phyloP scores from a whole-genome alignment of 2,329 filamentous ascomycete genomes.

The Gyromitra esculenta region DNA sequence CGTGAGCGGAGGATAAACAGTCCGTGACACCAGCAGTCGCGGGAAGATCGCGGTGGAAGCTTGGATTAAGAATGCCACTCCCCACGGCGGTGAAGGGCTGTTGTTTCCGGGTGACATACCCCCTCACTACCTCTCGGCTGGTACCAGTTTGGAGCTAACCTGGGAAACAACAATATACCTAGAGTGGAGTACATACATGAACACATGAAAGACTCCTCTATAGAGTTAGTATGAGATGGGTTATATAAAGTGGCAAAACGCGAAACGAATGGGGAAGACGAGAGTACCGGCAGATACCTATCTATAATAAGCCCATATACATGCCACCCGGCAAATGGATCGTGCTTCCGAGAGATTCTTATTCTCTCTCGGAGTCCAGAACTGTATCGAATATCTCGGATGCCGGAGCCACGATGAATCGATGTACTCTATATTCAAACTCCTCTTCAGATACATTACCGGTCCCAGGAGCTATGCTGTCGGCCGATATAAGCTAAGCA shows the following conservation, averaged over 20 bases:
- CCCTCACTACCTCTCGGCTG: not conserved
- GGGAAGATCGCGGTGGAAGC: not conserved
- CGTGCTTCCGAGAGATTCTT: not conserved
- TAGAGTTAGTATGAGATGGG: not conserved
- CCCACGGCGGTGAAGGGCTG: constrained; percentile 1
- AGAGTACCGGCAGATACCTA: constrained; percentile 3
- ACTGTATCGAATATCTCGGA: not conserved
- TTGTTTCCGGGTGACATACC: not conserved
- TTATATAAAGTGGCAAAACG: constrained; percentile 11
- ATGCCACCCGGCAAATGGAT: constrained; percentile 2
- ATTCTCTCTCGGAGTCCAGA: not conserved
- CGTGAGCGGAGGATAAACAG: not conserved
- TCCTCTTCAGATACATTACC: not conserved
- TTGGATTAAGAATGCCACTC: not conserved
- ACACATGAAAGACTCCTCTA: not conserved
- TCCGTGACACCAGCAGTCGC: not conserved
- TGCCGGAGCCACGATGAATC: not conserved
- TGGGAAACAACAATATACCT: not conserved
- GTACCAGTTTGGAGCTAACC: not conserved
- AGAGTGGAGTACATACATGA: too few species aligned
- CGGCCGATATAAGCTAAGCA: too few species aligned
- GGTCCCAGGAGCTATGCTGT: not conserved
- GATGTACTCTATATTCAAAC: too few species aligned
- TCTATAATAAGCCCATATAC: not conserved
- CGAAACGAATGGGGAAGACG: not conserved